These are phyloP conservation scores for Striga hermonthica DNA, from an alignment of 305 asterid genomes.

Conservation along the genomic window DNA sequence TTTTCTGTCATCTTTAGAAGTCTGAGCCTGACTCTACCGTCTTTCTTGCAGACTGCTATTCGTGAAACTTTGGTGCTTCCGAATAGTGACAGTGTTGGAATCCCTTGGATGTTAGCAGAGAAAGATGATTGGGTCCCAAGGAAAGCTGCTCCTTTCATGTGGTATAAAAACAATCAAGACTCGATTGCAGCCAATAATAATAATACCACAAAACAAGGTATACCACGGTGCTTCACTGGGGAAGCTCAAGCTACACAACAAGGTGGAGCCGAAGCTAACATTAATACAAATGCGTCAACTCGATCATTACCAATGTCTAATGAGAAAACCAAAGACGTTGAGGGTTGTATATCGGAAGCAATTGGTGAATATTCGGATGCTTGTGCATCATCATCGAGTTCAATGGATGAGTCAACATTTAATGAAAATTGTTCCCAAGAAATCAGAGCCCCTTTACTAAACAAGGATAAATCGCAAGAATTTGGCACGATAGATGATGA, in stretches of 20 bases:
- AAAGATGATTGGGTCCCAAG: slow-evolving; percentile 85
- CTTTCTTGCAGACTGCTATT: slow-evolving; percentile 64
- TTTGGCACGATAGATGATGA: slow-evolving; percentile 34
- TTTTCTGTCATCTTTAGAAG: slow-evolving; percentile 12
- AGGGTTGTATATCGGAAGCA: slow-evolving; percentile 27
- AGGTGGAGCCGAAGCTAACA: slow-evolving; percentile 32
- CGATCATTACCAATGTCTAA: slow-evolving; percentile 6
- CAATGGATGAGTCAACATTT: slow-evolving; percentile 30
- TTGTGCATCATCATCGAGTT: slow-evolving; percentile 37
- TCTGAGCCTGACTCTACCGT: slow-evolving; percentile 26
- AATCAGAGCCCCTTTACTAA: slow-evolving; percentile 46
- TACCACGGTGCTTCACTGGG: slow-evolving; percentile 35
- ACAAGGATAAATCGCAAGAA: slow-evolving; percentile 44
- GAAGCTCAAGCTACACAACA: slow-evolving; percentile 39
- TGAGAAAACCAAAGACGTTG: slow-evolving; percentile 33
- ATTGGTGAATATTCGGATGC: slow-evolving; percentile 34
- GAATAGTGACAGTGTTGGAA: slow-evolving; percentile 56
- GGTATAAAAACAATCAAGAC: slow-evolving; percentile 56
- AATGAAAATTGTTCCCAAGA: slow-evolving; percentile 37
- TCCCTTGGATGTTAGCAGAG: slow-evolving; percentile 92
- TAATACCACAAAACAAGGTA: slow-evolving; percentile 47
- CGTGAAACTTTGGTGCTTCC: slow-evolving; percentile 90
- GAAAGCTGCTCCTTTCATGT: slow-evolving; percentile 71
- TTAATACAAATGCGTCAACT: slow-evolving; percentile 30
- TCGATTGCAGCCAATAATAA: slow-evolving; percentile 28